These are phyloP conservation scores for Mycosphaerella sp. DNA, from an alignment of 2,329 filamentous ascomycete genomes.

Conservation along the genomic window DNA sequence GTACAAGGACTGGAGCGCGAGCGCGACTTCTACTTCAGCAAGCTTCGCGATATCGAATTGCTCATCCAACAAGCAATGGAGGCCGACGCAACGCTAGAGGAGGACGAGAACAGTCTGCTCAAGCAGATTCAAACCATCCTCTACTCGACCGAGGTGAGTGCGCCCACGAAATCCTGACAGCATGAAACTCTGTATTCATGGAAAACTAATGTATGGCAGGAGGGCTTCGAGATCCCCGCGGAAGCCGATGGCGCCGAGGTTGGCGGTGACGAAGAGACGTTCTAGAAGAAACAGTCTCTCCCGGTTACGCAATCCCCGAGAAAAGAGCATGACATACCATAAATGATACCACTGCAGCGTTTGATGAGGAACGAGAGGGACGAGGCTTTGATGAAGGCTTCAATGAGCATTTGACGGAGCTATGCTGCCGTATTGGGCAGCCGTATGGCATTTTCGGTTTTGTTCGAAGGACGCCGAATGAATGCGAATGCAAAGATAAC, in stretches of 20 bases:
- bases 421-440: neutral
- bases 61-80: constrained; percentile 90
- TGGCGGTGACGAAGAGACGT: constrained; percentile 71
- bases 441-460: no score
- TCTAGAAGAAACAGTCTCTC: constrained; percentile 40
- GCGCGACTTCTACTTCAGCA: constrained; percentile 98
- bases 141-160: constrained; percentile 79
- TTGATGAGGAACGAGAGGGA: constrained; percentile 9
- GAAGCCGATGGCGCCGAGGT: constrained; percentile 55
- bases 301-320: constrained; percentile 1
- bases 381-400: constrained; percentile 3
- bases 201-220: constrained; percentile 26
- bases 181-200: constrained; percentile 5
- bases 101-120: constrained; percentile 83
- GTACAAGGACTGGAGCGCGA: constrained; percentile 93
- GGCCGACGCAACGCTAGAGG: constrained; percentile 85
- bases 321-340: constrained; percentile 6
- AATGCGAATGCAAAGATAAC: no score
- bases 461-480: no score
- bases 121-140: constrained; percentile 96
- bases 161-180: neutral
- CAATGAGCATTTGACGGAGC: neutral
- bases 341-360: constrained; percentile 11
- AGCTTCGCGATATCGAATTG: constrained; percentile 93
- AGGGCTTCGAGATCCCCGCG: constrained; percentile 76